A percentile compares a stretch with the other conserved stretches of the same genome.
These are phyloP conservation scores for Epichloe coenophiala DNA, from an alignment of 2,329 filamentous ascomycete genomes.

Conservation along the genomic window DNA sequence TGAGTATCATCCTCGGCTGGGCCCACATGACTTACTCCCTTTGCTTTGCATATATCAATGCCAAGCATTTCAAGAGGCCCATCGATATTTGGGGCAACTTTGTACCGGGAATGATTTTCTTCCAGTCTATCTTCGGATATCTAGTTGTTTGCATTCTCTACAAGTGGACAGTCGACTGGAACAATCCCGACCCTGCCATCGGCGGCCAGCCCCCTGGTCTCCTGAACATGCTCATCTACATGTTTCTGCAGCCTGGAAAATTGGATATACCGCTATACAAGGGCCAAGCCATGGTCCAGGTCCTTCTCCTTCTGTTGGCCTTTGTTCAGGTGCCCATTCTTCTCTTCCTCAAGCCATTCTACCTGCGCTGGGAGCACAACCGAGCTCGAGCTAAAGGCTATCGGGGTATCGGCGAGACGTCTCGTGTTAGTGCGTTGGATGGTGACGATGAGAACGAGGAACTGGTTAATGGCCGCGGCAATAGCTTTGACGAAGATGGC, in stretches of 20 bases:
- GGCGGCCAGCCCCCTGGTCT: conserved; percentile 69
- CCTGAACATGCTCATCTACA: conserved; percentile 98
- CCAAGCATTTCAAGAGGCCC: conserved; percentile 82
- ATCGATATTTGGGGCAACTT: conserved; percentile 98
- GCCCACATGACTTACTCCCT: conserved; percentile 98
- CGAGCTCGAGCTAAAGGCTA: conserved; percentile 77
- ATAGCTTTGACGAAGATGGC: conserved; percentile 49
- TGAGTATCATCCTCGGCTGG: conserved; percentile 96
- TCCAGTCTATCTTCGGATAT: conserved; percentile 97
- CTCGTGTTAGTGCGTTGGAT: conserved; percentile 78
- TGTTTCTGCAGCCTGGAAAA: conserved; percentile 83
- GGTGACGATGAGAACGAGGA: conserved; percentile 63
- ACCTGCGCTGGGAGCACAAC: conserved; percentile 89
- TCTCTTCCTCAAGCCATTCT: conserved; percentile 90
- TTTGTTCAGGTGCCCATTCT: conserved; percentile 78
- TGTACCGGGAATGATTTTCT: conserved; percentile 96
- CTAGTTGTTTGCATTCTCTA: conserved; percentile 87
- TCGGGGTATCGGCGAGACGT: conserved; percentile 80
- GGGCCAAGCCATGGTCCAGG: conserved; percentile 65
- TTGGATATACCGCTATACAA: conserved; percentile 61
- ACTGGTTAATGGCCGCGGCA: conserved; percentile 42
- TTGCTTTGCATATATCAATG: conserved; percentile 84
- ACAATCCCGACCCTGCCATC: conserved; percentile 23
- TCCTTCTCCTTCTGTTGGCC: conserved; percentile 67
- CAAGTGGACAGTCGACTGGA: conserved; percentile 93